Evolutionary conservation across 176 grass and related monocot genomes (phyloP).

Genomic region (Sorghum bicolor): Sorghum_bicolor_NCBIv3 NC_012879.2:61010001-61010500

Average conservation of each 20-base stretch:
- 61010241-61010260: background rate
- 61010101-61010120: background rate
- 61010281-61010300: conserved; percentile 98
- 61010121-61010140: conserved; percentile 1
- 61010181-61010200: background rate
- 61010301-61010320: conserved; percentile 99
- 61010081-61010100: background rate
- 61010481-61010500: too few species aligned
- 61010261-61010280: conserved; percentile 68
- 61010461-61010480: too few species aligned
- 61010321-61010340: conserved; percentile 96
- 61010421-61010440: too few species aligned
- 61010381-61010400: too few species aligned
- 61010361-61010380: too few species aligned
- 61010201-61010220: background rate
- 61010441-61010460: too few species aligned
- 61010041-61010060: conserved; percentile 80
- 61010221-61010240: background rate
- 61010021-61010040: conserved; percentile 81
- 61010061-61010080: conserved; percentile 56
- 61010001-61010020: conserved; percentile 49
- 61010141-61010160: background rate
- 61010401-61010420: too few species aligned
- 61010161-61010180: too few species aligned
- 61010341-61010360: too few species aligned